Conservation (phyloP, 2,329 filamentous ascomycete genomes). For the Myriosclerotinia duriaeana region DNA sequence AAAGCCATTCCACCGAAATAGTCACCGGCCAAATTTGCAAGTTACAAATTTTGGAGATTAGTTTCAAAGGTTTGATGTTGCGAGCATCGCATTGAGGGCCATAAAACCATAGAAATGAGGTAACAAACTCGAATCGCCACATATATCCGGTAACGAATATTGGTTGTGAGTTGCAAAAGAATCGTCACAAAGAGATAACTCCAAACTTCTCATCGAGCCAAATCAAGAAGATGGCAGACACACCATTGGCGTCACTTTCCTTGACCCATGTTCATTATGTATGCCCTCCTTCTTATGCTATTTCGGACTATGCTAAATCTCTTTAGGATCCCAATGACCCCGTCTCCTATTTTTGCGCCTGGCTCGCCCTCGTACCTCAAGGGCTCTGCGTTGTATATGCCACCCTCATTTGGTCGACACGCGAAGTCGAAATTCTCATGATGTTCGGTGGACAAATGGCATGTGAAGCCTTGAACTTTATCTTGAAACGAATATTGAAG, state of each 20-base stretch:
- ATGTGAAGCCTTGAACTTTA: conserved; percentile 89
- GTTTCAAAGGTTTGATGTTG: background rate
- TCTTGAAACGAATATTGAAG: conserved; percentile 85
- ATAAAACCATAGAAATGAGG: background rate
- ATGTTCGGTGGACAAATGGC: conserved; percentile 90
- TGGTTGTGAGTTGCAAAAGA: background rate
- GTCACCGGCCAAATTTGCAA: background rate
- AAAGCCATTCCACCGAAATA: background rate
- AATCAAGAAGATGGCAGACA: conserved; percentile 42
- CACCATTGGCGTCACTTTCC: conserved; percentile 80
- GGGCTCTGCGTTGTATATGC: conserved; percentile 87
- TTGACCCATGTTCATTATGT: conserved; percentile 97
- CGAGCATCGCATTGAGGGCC: background rate
- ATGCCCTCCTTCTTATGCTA: conserved; percentile 40
- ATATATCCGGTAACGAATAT: background rate
- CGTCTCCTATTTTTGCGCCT: conserved; percentile 84
- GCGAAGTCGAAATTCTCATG: conserved; percentile 83
- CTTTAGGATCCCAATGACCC: conserved; percentile 78
- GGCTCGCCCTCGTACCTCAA: conserved; percentile 91
- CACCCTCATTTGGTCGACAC: conserved; percentile 85
- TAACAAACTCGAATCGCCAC: background rate
- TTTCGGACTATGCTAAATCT: conserved; percentile 24
- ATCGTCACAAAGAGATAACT: background rate
- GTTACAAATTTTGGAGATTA: background rate
- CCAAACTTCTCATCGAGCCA: background rate